Evolutionary conservation across 2,329 filamentous ascomycete species (phyloP).

Genomic region (Torrubiella hemipterigena): DNA sequence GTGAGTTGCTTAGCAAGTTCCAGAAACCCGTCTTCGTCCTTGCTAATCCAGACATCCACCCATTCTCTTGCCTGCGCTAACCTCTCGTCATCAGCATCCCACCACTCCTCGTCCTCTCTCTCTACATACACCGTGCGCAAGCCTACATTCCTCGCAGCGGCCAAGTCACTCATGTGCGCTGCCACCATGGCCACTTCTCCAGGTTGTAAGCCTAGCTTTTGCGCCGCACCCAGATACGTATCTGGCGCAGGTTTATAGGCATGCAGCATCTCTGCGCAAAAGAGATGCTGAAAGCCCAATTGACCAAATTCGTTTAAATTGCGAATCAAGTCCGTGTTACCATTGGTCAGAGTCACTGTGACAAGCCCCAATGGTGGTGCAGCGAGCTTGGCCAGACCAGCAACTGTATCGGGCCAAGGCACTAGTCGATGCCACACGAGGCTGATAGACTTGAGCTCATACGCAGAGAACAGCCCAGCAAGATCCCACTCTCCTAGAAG

Average conservation of each 20-base stretch:
- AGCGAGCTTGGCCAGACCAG: constrained; percentile 43
- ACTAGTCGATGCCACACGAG: constrained; percentile 60
- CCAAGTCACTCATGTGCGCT: constrained; percentile 58
- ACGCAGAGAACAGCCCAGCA: constrained; percentile 44
- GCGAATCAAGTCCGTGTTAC: constrained; percentile 52
- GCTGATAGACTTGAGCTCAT: constrained; percentile 52
- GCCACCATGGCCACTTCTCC: constrained; percentile 65
- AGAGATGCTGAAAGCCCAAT: constrained; percentile 49
- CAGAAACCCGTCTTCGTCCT: constrained; percentile 18
- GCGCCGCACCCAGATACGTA: constrained; percentile 58
- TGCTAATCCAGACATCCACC: constrained; percentile 26
- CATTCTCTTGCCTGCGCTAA: constrained; percentile 35
- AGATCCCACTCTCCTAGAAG: constrained; percentile 47
- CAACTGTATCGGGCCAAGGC: constrained; percentile 54
- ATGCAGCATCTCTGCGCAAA: constrained; percentile 58
- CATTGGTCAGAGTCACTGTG: constrained; percentile 63
- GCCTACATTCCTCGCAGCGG: constrained; percentile 51
- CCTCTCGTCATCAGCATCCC: constrained; percentile 36
- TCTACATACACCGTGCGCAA: constrained; percentile 65
- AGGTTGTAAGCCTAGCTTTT: constrained; percentile 42
- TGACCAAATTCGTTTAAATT: constrained; percentile 49
- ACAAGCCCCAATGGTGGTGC: constrained; percentile 19
- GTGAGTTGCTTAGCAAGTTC: constrained; percentile 16
- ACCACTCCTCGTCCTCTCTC: constrained; percentile 52
- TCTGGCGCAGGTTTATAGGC: constrained; percentile 62